Conservation (phyloP, 108 stramenopile species). For the Skeletonema potamos region DNA sequence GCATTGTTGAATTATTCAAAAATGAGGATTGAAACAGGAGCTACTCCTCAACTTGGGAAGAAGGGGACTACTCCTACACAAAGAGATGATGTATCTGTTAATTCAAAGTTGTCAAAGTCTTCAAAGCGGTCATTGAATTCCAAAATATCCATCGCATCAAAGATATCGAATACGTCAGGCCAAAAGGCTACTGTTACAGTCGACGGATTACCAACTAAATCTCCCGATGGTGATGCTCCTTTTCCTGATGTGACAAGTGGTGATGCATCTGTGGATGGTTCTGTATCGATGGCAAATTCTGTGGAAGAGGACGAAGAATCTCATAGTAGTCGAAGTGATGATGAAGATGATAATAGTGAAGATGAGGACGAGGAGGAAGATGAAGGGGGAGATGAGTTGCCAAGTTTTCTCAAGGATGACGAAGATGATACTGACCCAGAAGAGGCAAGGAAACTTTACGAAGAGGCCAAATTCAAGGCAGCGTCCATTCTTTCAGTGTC, state of each 20-base stretch:
- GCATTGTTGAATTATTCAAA: conserved; percentile 50
- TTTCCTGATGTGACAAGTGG: conserved; percentile 25
- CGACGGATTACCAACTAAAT: conserved; percentile 10
- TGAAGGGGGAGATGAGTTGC: conserved; percentile 41
- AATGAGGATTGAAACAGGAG: conserved; percentile 34
- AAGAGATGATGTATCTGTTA: conserved; percentile 22
- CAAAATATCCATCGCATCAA: conserved; percentile 9
- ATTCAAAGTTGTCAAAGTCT: conserved; percentile 38
- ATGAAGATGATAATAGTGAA: conserved; percentile 7
- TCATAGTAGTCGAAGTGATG: conserved; percentile 1
- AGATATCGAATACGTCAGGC: conserved; percentile 1
- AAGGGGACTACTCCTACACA: conserved; percentile 10
- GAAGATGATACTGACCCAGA: conserved; percentile 33
- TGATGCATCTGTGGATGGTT: conserved; percentile 35
- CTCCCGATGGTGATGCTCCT: background rate
- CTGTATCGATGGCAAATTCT: conserved; percentile 28
- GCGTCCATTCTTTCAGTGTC: conserved; percentile 45
- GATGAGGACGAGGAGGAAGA: conserved; percentile 25
- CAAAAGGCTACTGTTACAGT: conserved; percentile 8
- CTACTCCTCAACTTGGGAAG: conserved; percentile 36
- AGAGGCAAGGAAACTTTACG: conserved; percentile 33
- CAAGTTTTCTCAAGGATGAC: conserved; percentile 37
- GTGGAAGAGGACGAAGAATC: conserved; percentile 6
- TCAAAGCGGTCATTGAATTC: conserved; percentile 24
- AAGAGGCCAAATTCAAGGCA: conserved; percentile 44